Base-by-base conservation (phyloP, 371 early-diverging fungal genomes). In the Mucor racemosus region DNA sequence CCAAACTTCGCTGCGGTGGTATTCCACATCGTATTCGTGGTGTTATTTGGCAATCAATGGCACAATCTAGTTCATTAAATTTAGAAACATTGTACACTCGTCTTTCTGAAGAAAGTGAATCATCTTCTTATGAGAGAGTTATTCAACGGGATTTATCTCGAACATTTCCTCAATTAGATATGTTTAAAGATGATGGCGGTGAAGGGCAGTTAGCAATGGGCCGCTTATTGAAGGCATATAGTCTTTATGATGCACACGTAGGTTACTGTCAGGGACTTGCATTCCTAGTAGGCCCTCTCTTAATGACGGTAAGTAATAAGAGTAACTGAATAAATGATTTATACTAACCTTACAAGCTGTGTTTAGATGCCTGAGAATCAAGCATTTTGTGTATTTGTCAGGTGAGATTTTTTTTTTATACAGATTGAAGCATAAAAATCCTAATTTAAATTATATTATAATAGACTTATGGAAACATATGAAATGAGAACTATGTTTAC, bases 221-320 rank as follows among this genome's bases (percentile, higher is more conserved):
- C 64, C 89, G 92, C 58, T 78, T 98, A 17, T 80, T 96, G 53
- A 94, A 92, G 65, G 95, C 95, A 7, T 98, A 97, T 65, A 90
- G 93, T 36, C 71, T 95, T 14, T 97, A 94, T 60, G 98, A 98
- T 81, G 75, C 88, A 9, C 94, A 95, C 68, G 92, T 97, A 34
- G 99, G 99, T 10, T 94, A 98, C 78, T 97, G 98, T 76, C 98
- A 98, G 84, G 98, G 98, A 9, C 85, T 97, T 40, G 91, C 95
- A 7, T 97, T 97, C 71, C 76, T 98, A 26, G 96, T 92, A 1
- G 97, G 95, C 3, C 93, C 96, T 19, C 69, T 98, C 65, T 77
- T 98, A 65, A 87, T 95, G 82, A 93, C 94, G 69, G 92, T 92
- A 84, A 81, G 82, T 35, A 14, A 15, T 21, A 11, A 21, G 31